Conservation (phyloP, 176 grass and related monocot genomes). For the Oryza punctata region DNA sequence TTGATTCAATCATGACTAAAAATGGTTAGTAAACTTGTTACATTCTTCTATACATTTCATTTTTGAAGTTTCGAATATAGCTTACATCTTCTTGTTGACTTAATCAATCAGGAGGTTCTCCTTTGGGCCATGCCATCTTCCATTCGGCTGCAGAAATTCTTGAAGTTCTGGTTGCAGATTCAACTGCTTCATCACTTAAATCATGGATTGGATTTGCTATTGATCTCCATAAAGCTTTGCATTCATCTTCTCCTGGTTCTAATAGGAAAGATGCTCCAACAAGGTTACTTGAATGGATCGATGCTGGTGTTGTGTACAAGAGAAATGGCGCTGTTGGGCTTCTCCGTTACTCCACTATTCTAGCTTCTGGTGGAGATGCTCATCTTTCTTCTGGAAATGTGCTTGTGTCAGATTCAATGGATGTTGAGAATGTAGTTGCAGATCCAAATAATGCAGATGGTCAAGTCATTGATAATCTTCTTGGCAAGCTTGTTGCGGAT, state of each 20-base stretch:
- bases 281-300: conserved; percentile 96
- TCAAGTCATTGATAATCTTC: conserved; percentile 88
- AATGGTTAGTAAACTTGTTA: conserved; percentile 49
- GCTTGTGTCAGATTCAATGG: conserved; percentile 93
- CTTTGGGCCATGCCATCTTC: conserved; percentile 89
- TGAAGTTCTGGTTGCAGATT: conserved; percentile 94
- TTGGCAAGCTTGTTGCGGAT: conserved; percentile 82
- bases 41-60: conserved; percentile 35
- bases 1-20: conserved; percentile 61
- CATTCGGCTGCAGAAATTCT: conserved; percentile 92
- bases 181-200: conserved; percentile 79
- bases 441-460: conserved; percentile 79
- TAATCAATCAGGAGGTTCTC: conserved; percentile 59
- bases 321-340: conserved; percentile 86
- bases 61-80: conserved; percentile 13
- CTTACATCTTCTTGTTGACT: conserved; percentile 26
- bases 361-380: conserved; percentile 93
- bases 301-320: conserved; percentile 96
- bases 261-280: conserved; percentile 92
- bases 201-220: conserved; percentile 91
- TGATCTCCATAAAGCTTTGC: conserved; percentile 92
- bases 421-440: conserved; percentile 83
- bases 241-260: conserved; percentile 90
- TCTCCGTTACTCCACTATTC: conserved; percentile 87
- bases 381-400: conserved; percentile 87